A percentile compares a stretch with the other conserved stretches of the same genome.
These are phyloP conservation scores for Aspergillus sojae DNA, from an alignment of 2,329 filamentous ascomycete genomes.

Conservation along the genomic window DNA sequence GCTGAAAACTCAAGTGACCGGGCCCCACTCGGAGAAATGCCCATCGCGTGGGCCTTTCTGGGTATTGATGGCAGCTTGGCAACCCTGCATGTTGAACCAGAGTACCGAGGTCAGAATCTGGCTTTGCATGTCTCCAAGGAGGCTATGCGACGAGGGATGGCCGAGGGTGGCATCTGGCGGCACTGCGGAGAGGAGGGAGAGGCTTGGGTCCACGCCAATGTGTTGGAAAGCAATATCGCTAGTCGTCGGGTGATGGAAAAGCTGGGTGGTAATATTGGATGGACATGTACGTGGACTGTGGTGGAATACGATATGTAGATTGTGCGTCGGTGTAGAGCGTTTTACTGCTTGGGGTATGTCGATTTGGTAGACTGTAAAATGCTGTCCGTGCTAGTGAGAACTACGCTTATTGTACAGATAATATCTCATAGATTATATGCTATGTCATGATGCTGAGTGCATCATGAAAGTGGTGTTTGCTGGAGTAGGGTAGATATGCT, in stretches of 20 bases:
- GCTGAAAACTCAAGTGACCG: neutral
- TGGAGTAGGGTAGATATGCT: too few relatives aligned
- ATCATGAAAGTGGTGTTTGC: neutral
- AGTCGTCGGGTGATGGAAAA: constrained; percentile 50
- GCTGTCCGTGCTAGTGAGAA: neutral
- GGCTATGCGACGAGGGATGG: constrained; percentile 35
- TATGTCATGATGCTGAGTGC: neutral
- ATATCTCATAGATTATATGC: neutral
- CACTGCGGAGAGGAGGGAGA: constrained; percentile 14
- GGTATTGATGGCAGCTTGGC: constrained; percentile 41
- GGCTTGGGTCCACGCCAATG: constrained; percentile 44
- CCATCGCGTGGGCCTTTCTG: constrained; percentile 46
- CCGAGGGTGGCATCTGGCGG: constrained; percentile 24
- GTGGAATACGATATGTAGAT: constrained; percentile 28
- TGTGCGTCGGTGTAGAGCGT: neutral
- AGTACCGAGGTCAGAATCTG: constrained; percentile 42
- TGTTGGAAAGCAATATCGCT: constrained; percentile 35
- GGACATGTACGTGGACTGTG: constrained; percentile 42
- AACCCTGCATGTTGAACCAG: constrained; percentile 46
- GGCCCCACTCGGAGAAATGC: constrained; percentile 14
- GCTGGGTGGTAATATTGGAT: constrained; percentile 39
- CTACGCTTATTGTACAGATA: neutral
- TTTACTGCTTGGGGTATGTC: too few relatives aligned
- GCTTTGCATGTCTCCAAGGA: constrained; percentile 36
- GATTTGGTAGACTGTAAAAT: neutral